Conservation (phyloP, 2,329 filamentous ascomycete genomes). For the Neonectria hederae region DNA sequence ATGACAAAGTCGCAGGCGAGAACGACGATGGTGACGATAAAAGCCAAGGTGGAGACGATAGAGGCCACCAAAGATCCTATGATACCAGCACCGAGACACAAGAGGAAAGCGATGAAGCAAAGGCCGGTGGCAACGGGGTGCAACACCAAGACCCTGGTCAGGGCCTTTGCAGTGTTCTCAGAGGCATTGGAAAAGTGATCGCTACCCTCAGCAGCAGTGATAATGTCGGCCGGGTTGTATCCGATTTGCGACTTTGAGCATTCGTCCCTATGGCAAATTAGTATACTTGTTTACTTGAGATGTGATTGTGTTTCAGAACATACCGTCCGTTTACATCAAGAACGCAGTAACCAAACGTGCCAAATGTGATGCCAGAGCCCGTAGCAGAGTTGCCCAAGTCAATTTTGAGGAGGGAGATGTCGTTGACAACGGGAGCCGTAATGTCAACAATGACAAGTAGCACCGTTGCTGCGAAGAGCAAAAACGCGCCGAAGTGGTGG, state of each 20-base stretch:
- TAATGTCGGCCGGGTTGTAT: conserved; percentile 62
- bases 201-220: conserved; percentile 48
- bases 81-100: conserved; percentile 62
- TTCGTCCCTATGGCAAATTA: conserved; percentile 48
- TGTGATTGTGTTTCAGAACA: conserved; percentile 1
- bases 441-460: conserved; percentile 68
- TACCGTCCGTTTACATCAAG: conserved; percentile 40
- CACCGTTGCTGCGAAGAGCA: conserved; percentile 64
- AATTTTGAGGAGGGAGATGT: conserved; percentile 64
- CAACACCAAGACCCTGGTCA: conserved; percentile 69
- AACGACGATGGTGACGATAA: conserved; percentile 61
- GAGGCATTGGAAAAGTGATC: conserved; percentile 55
- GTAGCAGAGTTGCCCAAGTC: conserved; percentile 52
- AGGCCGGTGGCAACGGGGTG: conserved; percentile 68
- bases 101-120: conserved; percentile 67
- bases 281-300: not conserved
- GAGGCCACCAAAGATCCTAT: conserved; percentile 63
- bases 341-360: conserved; percentile 69
- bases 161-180: conserved; percentile 55
- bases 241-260: conserved; percentile 62
- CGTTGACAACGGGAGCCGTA: conserved; percentile 66
- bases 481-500: conserved; percentile 66
- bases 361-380: conserved; percentile 58
- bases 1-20: conserved; percentile 66
- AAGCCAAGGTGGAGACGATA: conserved; percentile 59